Base-by-base conservation (phyloP, 2,329 filamentous ascomycete species). In the Drechslerella dactyloides region DNA sequence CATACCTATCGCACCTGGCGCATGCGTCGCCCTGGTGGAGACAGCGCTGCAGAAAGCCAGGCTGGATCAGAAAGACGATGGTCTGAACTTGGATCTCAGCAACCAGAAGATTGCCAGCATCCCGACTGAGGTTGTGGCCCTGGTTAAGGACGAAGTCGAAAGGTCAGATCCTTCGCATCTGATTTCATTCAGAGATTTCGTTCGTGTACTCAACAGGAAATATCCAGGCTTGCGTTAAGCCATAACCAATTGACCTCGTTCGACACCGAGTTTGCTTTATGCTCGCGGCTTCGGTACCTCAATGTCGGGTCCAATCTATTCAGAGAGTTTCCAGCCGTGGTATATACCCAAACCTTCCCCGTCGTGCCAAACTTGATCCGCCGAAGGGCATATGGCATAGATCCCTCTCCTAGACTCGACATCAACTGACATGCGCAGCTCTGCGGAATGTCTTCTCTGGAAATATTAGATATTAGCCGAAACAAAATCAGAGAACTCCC, bases 81-180 rank as follows among this genome's bases (percentile, higher is more conserved):
- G 75, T 17, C 76, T 84, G 70, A 84, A 82, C 0, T 81, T 84
- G 66, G 82, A 84, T 73, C 76, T 84, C 75, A 83, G 82, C 15
- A 81, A 83, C 76, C 82, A 81, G 13, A 81, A 80, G 63, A 82
- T 84, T 69, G 79, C 78, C 35, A 79, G 80, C 63, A 81, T 84
- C 64, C 83, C 83, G 1, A 81, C 82, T 61, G 80, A 81, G 37
- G 82, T 84, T 27, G 80, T 84, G 11, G 81, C 83, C 75, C 80
- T 83, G 51, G 82, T 84, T 66, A 83, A 83, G 75, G 80, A 83
- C 75, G 82, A 84, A 74, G 83, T 84, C 51, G 83, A 83, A 77
- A 79, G 82, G 82, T 83, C 76, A 72, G 78, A 75, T 37, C 5
- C 27, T 15, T 37, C 53, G 42, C 13, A 19, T n/a, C 48, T 27